Evolutionary conservation across 768 basidiomycete genomes (phyloP).

Genomic region (Auricularia cornea): DNA sequence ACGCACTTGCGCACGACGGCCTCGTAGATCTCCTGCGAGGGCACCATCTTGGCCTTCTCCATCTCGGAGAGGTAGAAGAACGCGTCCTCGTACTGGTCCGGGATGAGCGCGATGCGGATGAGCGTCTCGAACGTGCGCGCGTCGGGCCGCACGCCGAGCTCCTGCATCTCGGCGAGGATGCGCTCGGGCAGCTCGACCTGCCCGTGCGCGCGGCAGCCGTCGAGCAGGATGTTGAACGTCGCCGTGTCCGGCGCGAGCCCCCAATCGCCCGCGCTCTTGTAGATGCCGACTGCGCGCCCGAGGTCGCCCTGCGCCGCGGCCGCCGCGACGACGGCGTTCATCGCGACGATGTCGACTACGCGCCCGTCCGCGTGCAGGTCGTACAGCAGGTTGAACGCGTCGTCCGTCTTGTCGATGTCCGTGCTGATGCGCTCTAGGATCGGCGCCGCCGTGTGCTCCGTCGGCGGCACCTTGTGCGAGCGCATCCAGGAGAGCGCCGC

Average conservation of each 20-base stretch:
- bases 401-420: conserved; percentile 43
- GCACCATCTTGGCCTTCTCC: conserved; percentile 55
- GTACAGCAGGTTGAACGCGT: conserved; percentile 55
- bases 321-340: conserved; percentile 63
- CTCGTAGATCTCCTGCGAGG: conserved; percentile 48
- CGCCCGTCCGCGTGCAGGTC: conserved; percentile 46
- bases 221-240: conserved; percentile 63
- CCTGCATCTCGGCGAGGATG: conserved; percentile 59
- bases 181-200: conserved; percentile 64
- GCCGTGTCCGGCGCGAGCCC: conserved; percentile 47
- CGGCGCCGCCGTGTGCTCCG: conserved; percentile 42
- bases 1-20: conserved; percentile 53
- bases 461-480: conserved; percentile 39
- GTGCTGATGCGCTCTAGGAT: conserved; percentile 44
- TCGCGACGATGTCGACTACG: conserved; percentile 44
- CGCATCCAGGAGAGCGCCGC: conserved; percentile 53
- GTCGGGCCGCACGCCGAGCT: conserved; percentile 46
- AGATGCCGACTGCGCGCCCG: conserved; percentile 70
- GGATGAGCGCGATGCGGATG: conserved; percentile 52
- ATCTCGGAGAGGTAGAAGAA: conserved; percentile 87
- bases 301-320: conserved; percentile 54
- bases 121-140: conserved; percentile 56
- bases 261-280: conserved; percentile 53
- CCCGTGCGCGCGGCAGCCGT: conserved; percentile 48
- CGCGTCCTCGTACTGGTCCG: conserved; percentile 75